phyloP scores from a whole-genome alignment of 176 grass and related monocot genomes.

The Hordeum marinum region DNA sequence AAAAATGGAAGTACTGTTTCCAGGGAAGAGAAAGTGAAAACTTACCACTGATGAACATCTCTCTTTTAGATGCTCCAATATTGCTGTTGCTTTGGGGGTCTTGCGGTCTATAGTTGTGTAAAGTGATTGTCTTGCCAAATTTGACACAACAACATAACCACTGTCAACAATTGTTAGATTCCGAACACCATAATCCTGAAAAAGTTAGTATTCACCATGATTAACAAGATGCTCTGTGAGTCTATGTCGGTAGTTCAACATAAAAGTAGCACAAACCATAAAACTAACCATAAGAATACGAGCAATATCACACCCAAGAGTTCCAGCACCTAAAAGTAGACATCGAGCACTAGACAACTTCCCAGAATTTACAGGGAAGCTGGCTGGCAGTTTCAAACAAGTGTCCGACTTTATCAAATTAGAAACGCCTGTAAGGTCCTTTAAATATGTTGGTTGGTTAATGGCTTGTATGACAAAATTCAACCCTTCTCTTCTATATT shows the following conservation, averaged over 20 bases:
- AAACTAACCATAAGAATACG: conserved; percentile 86
- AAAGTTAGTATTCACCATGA: conserved; percentile 22
- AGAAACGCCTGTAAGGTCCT: conserved; percentile 58
- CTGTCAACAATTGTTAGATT: conserved; percentile 85
- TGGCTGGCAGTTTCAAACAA: conserved; percentile 34
- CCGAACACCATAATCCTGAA: conserved; percentile 75
- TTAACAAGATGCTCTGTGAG: conserved; percentile 16
- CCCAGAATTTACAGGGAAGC: conserved; percentile 47
- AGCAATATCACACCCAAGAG: conserved; percentile 98
- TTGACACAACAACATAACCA: conserved; percentile 77
- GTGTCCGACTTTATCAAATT: conserved; percentile 41
- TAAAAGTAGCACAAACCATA: neutral
- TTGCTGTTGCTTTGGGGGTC: conserved; percentile 56
- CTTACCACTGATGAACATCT: conserved; percentile 70
- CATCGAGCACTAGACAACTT: conserved; percentile 59
- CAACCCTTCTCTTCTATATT: conserved; percentile 69
- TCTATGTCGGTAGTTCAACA: conserved; percentile 17
- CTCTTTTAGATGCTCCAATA: conserved; percentile 55
- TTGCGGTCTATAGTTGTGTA: conserved; percentile 74
- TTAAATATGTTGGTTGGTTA: conserved; percentile 62
- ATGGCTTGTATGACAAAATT: conserved; percentile 75
- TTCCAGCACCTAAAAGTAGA: conserved; percentile 86
- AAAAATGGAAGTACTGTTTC: neutral
- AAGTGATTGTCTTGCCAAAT: conserved; percentile 87
- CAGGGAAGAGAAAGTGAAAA: conserved; percentile 3